A percentile compares a stretch with the other conserved stretches of the same genome.
Evolutionary conservation across 257 asterid genomes (phyloP).

Genomic region (Cordia subcordata): DNA sequence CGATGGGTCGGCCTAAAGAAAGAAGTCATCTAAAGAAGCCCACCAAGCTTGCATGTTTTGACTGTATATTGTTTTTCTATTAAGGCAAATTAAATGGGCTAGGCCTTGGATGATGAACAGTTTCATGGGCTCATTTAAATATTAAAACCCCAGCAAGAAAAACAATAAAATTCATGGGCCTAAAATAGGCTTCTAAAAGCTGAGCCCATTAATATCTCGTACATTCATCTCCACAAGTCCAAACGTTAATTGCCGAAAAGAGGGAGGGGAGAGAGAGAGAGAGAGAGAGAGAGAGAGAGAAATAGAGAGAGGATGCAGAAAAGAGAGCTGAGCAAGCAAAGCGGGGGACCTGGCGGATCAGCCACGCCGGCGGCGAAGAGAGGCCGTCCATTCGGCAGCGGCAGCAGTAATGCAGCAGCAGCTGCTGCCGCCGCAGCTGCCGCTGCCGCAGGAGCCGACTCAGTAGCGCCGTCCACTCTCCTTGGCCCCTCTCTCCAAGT

Average conservation of each 20-base stretch:
- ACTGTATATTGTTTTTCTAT: no score
- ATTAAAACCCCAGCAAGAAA: no score
- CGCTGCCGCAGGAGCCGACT: constrained; percentile 44
- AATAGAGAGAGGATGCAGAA: constrained; percentile 55
- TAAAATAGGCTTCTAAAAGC: neutral
- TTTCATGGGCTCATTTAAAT: no score
- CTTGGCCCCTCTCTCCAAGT: constrained; percentile 94
- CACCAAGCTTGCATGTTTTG: no score
- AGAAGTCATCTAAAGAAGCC: no score
- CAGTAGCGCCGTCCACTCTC: constrained; percentile 65
- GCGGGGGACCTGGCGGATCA: constrained; percentile 66
- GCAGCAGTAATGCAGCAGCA: constrained; percentile 39
- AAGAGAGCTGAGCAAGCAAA: constrained; percentile 70
- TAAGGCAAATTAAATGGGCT: no score
- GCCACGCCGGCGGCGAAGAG: constrained; percentile 76
- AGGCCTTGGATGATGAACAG: no score
- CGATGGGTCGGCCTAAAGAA: no score
- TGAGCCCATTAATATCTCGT: neutral
- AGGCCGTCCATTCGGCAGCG: constrained; percentile 88
- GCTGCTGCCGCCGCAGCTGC: constrained; percentile 31
- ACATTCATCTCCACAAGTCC: no score
- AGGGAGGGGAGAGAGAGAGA: no score
- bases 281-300: no score
- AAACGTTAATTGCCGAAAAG: no score
- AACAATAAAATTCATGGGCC: neutral